A percentile compares a stretch with the other conserved stretches of the same genome.
Conservation (phyloP, 345 rosid genomes). For the Populus davidiana region DNA sequence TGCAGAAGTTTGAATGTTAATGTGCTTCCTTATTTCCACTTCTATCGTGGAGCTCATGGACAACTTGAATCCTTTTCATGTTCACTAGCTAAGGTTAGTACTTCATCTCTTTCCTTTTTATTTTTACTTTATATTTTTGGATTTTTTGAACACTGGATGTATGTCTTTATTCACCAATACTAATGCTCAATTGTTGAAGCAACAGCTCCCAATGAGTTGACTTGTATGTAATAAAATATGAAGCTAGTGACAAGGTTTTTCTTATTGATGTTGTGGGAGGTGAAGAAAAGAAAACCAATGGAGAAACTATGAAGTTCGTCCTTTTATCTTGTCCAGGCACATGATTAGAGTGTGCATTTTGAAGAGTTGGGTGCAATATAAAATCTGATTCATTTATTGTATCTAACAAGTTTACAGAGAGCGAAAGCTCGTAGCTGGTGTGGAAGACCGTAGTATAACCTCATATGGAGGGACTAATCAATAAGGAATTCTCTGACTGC, state of each 20-base stretch:
- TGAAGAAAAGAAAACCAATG: too few relatives aligned
- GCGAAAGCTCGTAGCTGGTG: not conserved
- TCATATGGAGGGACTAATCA: too few relatives aligned
- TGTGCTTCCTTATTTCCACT: slow-evolving; percentile 89
- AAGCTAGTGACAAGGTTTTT: not conserved
- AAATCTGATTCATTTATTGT: not conserved
- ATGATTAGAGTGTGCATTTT: not conserved
- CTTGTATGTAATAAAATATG: not conserved
- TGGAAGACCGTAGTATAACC: not conserved
- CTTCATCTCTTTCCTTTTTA: too few relatives aligned
- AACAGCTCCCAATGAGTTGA: not conserved
- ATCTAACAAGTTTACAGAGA: not conserved
- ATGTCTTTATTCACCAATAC: not conserved
- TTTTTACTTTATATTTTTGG: too few relatives aligned
- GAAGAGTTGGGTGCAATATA: not conserved
- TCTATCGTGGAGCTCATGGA: slow-evolving; percentile 82
- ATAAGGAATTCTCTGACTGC: not conserved
- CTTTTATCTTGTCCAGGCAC: not conserved
- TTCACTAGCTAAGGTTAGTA: slow-evolving; percentile 77
- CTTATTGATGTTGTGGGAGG: not conserved
- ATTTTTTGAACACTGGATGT: not conserved
- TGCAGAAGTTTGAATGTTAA: slow-evolving; percentile 84
- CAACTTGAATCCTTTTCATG: slow-evolving; percentile 87
- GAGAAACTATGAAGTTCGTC: not conserved
- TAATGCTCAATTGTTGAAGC: not conserved